These are phyloP conservation scores for Pelargonium cotyledonis DNA, from an alignment of 441 rosid species.

Conservation along the genomic window DNA sequence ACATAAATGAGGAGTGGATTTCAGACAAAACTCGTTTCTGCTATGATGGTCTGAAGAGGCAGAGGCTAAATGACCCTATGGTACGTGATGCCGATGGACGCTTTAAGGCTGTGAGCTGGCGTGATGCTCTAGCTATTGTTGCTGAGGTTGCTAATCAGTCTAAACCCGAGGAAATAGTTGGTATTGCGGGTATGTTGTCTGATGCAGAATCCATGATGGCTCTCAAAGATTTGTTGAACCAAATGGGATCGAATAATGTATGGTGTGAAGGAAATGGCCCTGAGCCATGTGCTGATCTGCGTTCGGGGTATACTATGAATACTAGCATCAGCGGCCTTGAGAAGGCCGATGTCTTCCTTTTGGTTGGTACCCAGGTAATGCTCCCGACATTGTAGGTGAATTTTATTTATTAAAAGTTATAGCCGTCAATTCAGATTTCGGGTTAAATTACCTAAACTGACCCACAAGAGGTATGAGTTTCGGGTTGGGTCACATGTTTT, in stretches of 20 bases:
- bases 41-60: conserved; percentile 94
- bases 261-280: conserved; percentile 84
- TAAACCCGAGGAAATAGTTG: conserved; percentile 77
- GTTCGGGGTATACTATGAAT: conserved; percentile 85
- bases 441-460: too few relatives aligned
- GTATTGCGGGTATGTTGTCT: conserved; percentile 79
- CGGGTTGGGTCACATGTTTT: background rate
- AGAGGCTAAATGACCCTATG: conserved; percentile 96
- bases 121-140: conserved; percentile 80
- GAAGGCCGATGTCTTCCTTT: conserved; percentile 81
- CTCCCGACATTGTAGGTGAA: background rate
- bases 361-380: conserved; percentile 84
- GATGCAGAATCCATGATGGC: conserved; percentile 99
- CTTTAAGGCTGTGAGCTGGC: conserved; percentile 82
- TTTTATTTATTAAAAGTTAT: background rate
- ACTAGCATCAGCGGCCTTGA: conserved; percentile 79
- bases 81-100: conserved; percentile 85
- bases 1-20: conserved; percentile 97
- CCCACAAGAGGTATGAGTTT: too few relatives aligned
- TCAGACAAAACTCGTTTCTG: conserved; percentile 91
- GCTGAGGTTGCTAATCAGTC: conserved; percentile 72
- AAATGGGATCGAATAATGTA: conserved; percentile 81
- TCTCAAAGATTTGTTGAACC: conserved; percentile 78
- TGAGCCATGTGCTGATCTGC: conserved; percentile 73
- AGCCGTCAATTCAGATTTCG: too few relatives aligned